Conservation (phyloP, 2,329 filamentous ascomycete species). For the Drechmeria coniospora region DNA sequence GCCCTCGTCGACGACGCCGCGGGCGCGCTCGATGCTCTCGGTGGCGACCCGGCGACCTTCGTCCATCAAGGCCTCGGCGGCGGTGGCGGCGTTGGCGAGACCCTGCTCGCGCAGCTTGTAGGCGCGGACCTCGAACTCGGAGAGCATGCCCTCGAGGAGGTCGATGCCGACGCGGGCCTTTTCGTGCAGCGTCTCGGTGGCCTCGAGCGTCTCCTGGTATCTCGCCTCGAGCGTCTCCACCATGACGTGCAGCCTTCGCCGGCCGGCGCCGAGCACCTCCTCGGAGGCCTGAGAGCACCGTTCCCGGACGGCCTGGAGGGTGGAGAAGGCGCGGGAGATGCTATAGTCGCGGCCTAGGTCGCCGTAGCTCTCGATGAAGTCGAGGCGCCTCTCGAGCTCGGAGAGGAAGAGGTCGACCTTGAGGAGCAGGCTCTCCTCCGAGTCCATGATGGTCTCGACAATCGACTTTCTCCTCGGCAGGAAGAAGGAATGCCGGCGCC, state of each 20-base stretch:
- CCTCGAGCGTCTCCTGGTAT: conserved; percentile 73
- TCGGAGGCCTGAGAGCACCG: conserved; percentile 83
- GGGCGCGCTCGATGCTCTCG: conserved; percentile 58
- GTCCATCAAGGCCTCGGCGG: conserved; percentile 57
- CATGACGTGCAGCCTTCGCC: conserved; percentile 70
- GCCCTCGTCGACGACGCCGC: conserved; percentile 64
- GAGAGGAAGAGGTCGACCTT: conserved; percentile 67
- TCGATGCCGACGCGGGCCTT: conserved; percentile 81
- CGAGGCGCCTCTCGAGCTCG: conserved; percentile 73
- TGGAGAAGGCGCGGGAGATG: conserved; percentile 71
- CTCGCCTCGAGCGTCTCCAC: conserved; percentile 81
- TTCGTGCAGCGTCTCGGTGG: conserved; percentile 76
- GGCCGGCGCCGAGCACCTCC: conserved; percentile 75
- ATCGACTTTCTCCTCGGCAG: conserved; percentile 41
- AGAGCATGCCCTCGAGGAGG: conserved; percentile 70
- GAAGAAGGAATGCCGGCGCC: conserved; percentile 42
- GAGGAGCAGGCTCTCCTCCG: conserved; percentile 44
- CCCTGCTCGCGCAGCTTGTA: conserved; percentile 67
- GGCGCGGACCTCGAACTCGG: conserved; percentile 70
- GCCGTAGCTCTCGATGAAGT: conserved; percentile 77
- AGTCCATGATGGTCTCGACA: conserved; percentile 45
- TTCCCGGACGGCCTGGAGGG: conserved; percentile 71
- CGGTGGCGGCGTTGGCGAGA: conserved; percentile 48
- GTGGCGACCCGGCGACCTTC: conserved; percentile 70
- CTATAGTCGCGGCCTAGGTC: conserved; percentile 72